These are phyloP conservation scores for Periconia macrospinosa DNA, from an alignment of 2,329 filamentous ascomycete species.

Conservation along the genomic window DNA sequence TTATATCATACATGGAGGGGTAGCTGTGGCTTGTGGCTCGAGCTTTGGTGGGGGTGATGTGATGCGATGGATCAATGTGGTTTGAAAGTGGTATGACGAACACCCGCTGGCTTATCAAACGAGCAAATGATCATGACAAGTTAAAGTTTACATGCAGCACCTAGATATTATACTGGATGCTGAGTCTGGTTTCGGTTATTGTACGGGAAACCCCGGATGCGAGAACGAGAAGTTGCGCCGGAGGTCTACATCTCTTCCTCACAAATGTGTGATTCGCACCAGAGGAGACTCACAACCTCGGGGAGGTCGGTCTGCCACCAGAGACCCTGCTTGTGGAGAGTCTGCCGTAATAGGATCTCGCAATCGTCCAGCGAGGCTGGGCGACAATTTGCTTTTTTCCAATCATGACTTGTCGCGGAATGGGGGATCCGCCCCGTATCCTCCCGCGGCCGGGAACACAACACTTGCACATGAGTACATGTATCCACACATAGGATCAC, in stretches of 20 bases:
- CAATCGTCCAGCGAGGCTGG: not conserved
- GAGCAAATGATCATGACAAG: not conserved
- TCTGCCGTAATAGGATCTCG: too few relatives aligned
- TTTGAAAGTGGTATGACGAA: not conserved
- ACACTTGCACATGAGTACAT: not conserved
- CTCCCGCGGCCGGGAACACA: conserved; percentile 1
- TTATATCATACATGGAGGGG: conserved; percentile 4
- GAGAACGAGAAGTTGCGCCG: not conserved
- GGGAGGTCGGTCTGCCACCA: not conserved
- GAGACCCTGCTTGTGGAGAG: too few relatives aligned
- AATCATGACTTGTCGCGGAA: not conserved
- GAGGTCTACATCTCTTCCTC: not conserved
- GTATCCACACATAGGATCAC: not conserved
- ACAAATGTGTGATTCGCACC: not conserved
- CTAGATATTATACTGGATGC: too few relatives aligned
- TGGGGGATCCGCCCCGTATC: not conserved
- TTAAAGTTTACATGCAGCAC: not conserved
- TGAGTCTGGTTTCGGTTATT: too few relatives aligned
- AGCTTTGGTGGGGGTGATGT: conserved; percentile 1
- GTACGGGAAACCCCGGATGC: not conserved
- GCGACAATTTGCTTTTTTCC: not conserved
- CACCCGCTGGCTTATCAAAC: not conserved
- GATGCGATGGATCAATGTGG: not conserved
- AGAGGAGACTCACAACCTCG: not conserved
- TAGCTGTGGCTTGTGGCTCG: conserved; percentile 2